phyloP scores from a whole-genome alignment of 805 yeast genomes.

The Kurtzmaniella cleridarum region DNA sequence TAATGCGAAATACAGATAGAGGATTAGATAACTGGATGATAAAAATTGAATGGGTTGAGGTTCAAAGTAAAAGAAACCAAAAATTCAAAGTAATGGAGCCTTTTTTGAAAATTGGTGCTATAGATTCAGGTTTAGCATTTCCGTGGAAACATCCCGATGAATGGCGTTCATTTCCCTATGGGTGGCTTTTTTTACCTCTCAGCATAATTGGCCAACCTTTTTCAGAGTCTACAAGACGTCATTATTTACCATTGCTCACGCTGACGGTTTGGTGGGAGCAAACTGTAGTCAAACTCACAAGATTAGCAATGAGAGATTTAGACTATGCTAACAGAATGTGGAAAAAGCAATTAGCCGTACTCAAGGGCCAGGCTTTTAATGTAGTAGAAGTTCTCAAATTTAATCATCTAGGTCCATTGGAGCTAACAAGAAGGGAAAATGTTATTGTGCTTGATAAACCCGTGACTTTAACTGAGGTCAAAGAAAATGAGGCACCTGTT shows the following conservation, averaged over 20 bases:
- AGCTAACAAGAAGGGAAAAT: constrained; percentile 54
- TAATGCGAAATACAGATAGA: constrained; percentile 71
- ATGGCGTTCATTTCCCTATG: constrained; percentile 75
- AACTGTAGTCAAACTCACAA: constrained; percentile 40
- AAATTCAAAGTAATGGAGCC: constrained; percentile 23
- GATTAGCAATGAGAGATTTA: constrained; percentile 47
- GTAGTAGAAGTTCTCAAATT: constrained; percentile 60
- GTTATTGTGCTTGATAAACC: constrained; percentile 56
- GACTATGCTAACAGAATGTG: constrained; percentile 66
- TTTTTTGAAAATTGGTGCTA: constrained; percentile 55
- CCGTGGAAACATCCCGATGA: constrained; percentile 85
- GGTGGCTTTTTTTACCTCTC: constrained; percentile 68
- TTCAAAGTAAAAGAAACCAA: constrained; percentile 7
- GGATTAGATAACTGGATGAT: constrained; percentile 80
- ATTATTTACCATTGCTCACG: constrained; percentile 53
- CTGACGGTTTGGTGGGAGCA: constrained; percentile 70
- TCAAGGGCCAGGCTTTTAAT: constrained; percentile 76
- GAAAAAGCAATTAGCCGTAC: constrained; percentile 60
- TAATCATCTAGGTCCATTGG: constrained; percentile 60
- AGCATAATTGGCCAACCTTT: constrained; percentile 65
- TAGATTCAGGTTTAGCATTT: constrained; percentile 68
- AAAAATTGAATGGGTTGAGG: constrained; percentile 38
- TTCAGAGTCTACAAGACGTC: constrained; percentile 47
- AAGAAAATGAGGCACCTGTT: background rate
- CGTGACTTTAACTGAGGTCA: constrained; percentile 47